Conservation (phyloP, 179 eudicot species). For the Sideroxylon spinosum region DNA sequence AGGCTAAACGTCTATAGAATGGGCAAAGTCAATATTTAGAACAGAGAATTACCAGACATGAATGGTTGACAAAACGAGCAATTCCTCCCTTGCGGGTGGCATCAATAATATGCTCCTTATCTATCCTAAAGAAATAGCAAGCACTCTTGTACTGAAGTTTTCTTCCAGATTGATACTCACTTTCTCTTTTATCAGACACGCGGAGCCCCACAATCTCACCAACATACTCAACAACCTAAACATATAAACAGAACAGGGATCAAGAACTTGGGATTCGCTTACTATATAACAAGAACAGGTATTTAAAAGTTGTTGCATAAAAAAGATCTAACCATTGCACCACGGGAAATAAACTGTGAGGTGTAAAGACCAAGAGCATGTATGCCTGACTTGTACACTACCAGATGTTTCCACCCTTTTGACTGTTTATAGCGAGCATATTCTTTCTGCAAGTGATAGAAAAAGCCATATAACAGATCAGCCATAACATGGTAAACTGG, state of each 20-base stretch:
- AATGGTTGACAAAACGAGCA: slow-evolving; percentile 84
- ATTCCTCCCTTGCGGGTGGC: slow-evolving; percentile 82
- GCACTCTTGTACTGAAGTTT: slow-evolving; percentile 67
- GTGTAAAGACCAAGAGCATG: slow-evolving; percentile 88
- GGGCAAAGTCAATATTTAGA: not conserved
- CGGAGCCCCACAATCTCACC: slow-evolving; percentile 80
- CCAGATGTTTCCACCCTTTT: slow-evolving; percentile 65
- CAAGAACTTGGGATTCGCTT: not conserved
- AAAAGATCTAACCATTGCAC: slow-evolving; percentile 55
- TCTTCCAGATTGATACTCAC: slow-evolving; percentile 60
- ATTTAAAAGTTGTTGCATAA: not conserved
- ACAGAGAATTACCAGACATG: slow-evolving; percentile 55
- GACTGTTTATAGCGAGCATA: slow-evolving; percentile 59
- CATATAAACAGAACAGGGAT: not conserved
- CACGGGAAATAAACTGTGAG: slow-evolving; percentile 57
- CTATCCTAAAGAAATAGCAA: slow-evolving; percentile 76
- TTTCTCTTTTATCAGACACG: slow-evolving; percentile 75
- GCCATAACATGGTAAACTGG: not conserved
- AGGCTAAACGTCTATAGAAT: not conserved
- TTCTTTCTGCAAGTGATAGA: slow-evolving; percentile 51
- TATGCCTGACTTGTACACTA: slow-evolving; percentile 74
- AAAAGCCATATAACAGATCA: slow-evolving; percentile 12
- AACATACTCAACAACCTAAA: slow-evolving; percentile 72
- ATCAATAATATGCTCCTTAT: slow-evolving; percentile 75
- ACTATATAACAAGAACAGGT: not conserved